These are phyloP conservation scores for Salicornia ramosissima DNA, from an alignment of 148 eudicot genomes.

Conservation along the genomic window DNA sequence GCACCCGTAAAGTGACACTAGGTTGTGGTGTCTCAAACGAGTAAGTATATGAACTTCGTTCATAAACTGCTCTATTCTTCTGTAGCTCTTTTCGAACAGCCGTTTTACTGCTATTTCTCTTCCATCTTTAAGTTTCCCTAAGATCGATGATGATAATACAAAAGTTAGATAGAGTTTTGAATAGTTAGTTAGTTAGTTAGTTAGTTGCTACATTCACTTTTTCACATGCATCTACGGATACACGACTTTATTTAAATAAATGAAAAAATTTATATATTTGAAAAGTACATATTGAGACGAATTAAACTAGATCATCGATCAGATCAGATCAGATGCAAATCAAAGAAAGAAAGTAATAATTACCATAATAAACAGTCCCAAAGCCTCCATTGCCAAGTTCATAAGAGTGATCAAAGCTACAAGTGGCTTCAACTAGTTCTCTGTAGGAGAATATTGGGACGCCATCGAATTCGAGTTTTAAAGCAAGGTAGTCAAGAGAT, in stretches of 20 bases:
- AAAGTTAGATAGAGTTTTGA: too few relatives aligned
- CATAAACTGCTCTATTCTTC: slow-evolving; percentile 37
- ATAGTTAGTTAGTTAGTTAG: too few relatives aligned
- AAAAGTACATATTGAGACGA: too few relatives aligned
- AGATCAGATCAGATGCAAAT: too few relatives aligned
- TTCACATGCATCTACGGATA: too few relatives aligned
- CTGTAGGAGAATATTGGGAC: slow-evolving; percentile 42
- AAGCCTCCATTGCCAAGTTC: slow-evolving; percentile 61
- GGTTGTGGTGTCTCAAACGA: slow-evolving; percentile 39
- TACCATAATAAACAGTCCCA: slow-evolving; percentile 58
- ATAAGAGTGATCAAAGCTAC: slow-evolving; percentile 36
- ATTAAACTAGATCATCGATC: too few relatives aligned
- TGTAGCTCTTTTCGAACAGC: slow-evolving; percentile 42
- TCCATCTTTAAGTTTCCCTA: slow-evolving; percentile 50
- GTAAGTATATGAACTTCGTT: slow-evolving; percentile 50
- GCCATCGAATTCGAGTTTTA: slow-evolving; percentile 34
- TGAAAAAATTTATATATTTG: too few relatives aligned
- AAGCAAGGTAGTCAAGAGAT: slow-evolving; percentile 14
- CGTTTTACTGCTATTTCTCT: slow-evolving; percentile 62
- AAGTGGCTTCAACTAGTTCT: slow-evolving; percentile 48
- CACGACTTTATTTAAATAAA: too few relatives aligned
- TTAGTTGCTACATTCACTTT: too few relatives aligned
- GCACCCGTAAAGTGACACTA: slow-evolving; percentile 52
- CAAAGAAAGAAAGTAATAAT: background rate
- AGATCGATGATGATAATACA: too few relatives aligned